Evolutionary conservation across 1,284 basidiomycete genomes (phyloP).

Genomic region (Cystobasidium pallidum): DNA sequence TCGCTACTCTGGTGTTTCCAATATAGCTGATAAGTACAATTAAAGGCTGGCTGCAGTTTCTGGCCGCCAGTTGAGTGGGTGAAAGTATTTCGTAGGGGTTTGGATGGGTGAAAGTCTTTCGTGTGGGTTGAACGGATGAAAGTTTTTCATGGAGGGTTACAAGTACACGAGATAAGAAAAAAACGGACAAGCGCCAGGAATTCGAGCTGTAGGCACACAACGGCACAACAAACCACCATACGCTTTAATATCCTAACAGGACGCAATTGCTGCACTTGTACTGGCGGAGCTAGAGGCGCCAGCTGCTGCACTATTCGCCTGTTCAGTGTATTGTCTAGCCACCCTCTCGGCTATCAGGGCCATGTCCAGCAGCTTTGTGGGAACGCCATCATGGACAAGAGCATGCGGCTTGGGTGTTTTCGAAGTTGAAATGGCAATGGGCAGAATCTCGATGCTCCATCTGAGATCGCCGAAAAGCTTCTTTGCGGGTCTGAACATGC

Average conservation of each 20-base stretch:
- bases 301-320: neutral
- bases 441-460: constrained; percentile 10
- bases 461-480: neutral
- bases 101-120: too few species aligned
- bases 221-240: too few species aligned
- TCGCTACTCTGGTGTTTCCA: neutral
- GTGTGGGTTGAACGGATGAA: too few species aligned
- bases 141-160: too few species aligned
- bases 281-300: neutral
- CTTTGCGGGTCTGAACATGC: constrained; percentile 9
- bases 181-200: too few species aligned
- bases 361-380: constrained; percentile 14
- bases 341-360: neutral
- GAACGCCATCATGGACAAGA: constrained; percentile 1
- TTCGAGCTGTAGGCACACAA: too few species aligned
- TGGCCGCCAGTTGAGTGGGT: neutral
- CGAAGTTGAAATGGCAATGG: constrained; percentile 1
- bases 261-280: neutral
- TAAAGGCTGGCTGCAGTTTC: neutral
- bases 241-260: too few species aligned
- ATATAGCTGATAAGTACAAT: neutral
- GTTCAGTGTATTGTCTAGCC: neutral
- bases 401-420: neutral
- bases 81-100: too few species aligned
- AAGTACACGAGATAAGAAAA: too few species aligned